Conservation (phyloP, 306 rosid genomes). For the Rubus idaeus region DNA sequence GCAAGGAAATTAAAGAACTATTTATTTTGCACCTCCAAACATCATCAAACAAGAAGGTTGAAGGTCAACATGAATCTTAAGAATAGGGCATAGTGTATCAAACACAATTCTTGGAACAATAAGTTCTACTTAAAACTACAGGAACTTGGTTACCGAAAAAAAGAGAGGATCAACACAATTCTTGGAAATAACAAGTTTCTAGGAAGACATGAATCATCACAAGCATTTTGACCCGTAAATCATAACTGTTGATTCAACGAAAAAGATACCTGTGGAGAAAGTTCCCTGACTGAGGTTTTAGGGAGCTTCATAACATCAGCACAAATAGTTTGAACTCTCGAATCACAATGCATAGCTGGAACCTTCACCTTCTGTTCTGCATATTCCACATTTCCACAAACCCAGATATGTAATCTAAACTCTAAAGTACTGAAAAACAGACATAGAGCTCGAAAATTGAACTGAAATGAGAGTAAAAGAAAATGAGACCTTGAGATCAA, state of each 20-base stretch:
- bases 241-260: conserved; percentile 33
- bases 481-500: conserved; percentile 68
- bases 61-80: neutral
- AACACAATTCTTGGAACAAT: neutral
- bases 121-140: neutral
- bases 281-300: conserved; percentile 37
- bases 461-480: neutral
- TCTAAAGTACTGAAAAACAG: neutral
- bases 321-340: conserved; percentile 67
- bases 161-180: neutral
- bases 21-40: neutral
- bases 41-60: neutral
- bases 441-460: neutral
- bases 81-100: neutral
- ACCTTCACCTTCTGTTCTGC: conserved; percentile 85
- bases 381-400: conserved; percentile 31
- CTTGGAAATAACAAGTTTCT: conserved; percentile 28
- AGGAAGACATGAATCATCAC: conserved; percentile 54
- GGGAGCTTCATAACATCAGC: conserved; percentile 80
- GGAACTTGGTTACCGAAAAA: neutral
- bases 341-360: conserved; percentile 74
- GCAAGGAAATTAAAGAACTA: neutral
- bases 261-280: conserved; percentile 63
- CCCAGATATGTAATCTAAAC: neutral
- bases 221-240: conserved; percentile 53